A percentile compares a stretch with the other conserved stretches of the same genome.
Conservation (phyloP, 495 filamentous ascomycete species). For the Penicillium atrosanguineum region DNA sequence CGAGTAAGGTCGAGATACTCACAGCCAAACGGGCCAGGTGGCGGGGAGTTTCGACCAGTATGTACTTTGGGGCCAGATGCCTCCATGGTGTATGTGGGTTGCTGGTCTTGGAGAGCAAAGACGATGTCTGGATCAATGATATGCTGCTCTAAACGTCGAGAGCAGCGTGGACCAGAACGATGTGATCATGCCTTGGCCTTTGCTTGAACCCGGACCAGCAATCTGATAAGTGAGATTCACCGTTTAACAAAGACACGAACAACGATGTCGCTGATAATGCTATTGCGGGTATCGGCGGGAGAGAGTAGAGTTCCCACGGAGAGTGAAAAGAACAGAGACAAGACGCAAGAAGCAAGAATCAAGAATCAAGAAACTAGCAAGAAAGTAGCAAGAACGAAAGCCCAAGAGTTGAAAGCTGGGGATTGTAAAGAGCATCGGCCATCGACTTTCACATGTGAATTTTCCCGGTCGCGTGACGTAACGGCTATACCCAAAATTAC, state of each 20-base stretch:
- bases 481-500: conserved; percentile 33
- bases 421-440: conserved; percentile 21
- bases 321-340: neutral
- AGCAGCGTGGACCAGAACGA: conserved; percentile 24
- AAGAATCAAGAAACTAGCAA: too few species aligned
- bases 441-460: conserved; percentile 43
- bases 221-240: conserved; percentile 4
- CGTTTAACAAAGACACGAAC: conserved; percentile 1
- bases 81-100: conserved; percentile 28
- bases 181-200: conserved; percentile 34
- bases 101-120: neutral
- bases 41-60: conserved; percentile 29
- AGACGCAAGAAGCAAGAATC: conserved; percentile 2
- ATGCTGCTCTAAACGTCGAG: conserved; percentile 26
- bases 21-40: conserved; percentile 60
- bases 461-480: conserved; percentile 41
- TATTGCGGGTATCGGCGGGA: neutral
- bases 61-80: conserved; percentile 29
- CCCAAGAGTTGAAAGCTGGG: conserved; percentile 20
- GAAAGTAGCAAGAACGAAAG: neutral
- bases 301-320: neutral
- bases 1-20: conserved; percentile 25
- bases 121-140: conserved; percentile 9
- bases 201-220: conserved; percentile 1
- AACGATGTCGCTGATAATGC: neutral